Conservation (phyloP, 1,284 basidiomycete species). For the Peniophora sp. region DNA sequence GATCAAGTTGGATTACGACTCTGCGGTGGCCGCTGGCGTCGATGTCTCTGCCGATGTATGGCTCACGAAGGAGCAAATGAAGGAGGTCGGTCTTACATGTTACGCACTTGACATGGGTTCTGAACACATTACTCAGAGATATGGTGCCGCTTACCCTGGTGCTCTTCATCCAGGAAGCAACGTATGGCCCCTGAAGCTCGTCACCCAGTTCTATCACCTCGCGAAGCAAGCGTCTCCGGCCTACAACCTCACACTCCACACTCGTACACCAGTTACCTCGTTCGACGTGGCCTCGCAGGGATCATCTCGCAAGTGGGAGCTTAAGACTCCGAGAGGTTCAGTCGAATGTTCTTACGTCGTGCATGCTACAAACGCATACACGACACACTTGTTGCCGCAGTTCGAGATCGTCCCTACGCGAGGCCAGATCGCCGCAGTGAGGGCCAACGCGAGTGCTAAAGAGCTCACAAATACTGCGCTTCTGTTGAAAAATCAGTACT, state of each 20-base stretch:
- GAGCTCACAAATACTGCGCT: constrained; percentile 21
- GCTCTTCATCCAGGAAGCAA: constrained; percentile 49
- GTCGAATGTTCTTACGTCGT: constrained; percentile 54
- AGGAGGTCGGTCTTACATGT: constrained; percentile 28
- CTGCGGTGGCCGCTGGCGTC: constrained; percentile 47
- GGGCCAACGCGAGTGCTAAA: constrained; percentile 34
- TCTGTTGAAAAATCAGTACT: constrained; percentile 56
- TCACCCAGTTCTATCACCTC: constrained; percentile 51
- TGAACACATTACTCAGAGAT: constrained; percentile 30
- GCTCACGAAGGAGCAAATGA: constrained; percentile 40
- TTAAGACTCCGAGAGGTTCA: constrained; percentile 53
- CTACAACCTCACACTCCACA: constrained; percentile 51
- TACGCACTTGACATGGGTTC: not conserved
- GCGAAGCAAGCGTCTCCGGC: constrained; percentile 24
- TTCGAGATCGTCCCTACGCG: constrained; percentile 64
- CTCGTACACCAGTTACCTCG: constrained; percentile 56
- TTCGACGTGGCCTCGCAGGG: constrained; percentile 22
- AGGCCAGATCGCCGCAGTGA: constrained; percentile 63
- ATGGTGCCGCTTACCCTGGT: constrained; percentile 47
- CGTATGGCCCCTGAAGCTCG: constrained; percentile 73
- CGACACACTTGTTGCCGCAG: constrained; percentile 56
- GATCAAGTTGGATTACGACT: constrained; percentile 37
- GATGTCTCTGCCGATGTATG: constrained; percentile 37
- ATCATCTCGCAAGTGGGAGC: constrained; percentile 32
- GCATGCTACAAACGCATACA: constrained; percentile 79